These are phyloP conservation scores for Crithidia bombi DNA, from an alignment of 208 protist genomes.

Conservation along the genomic window DNA sequence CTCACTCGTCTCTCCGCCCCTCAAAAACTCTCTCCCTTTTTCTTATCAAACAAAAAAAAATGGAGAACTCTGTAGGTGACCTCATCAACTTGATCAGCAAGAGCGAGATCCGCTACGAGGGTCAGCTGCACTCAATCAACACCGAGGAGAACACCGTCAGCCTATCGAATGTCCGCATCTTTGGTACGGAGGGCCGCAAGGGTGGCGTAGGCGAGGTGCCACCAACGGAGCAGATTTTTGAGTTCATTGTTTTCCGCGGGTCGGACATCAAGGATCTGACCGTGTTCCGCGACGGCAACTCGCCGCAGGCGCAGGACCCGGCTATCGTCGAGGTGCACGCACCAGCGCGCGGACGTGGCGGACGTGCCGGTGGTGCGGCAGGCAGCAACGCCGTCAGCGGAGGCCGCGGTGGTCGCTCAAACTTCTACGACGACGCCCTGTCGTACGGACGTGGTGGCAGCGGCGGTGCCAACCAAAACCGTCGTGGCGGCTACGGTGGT, in stretches of 20 bases:
- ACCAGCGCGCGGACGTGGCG: conserved; percentile 38
- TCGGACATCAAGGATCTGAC: conserved; percentile 87
- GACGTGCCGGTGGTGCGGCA: conserved; percentile 22
- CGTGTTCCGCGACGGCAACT: conserved; percentile 61
- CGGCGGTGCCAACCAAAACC: conserved; percentile 34
- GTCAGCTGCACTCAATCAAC: conserved; percentile 78
- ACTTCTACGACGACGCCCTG: conserved; percentile 35
- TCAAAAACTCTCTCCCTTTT: conserved; percentile 11
- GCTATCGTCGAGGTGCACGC: conserved; percentile 71
- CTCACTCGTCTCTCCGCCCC: background rate
- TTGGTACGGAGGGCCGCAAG: conserved; percentile 87
- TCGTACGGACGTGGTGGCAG: conserved; percentile 35
- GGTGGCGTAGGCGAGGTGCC: conserved; percentile 62
- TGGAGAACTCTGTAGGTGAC: conserved; percentile 62
- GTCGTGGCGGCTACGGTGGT: conserved; percentile 38
- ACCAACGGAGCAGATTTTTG: conserved; percentile 71
- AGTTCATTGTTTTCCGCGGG: conserved; percentile 90
- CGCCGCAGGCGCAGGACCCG: conserved; percentile 61
- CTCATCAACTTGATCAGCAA: conserved; percentile 87
- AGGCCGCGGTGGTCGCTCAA: conserved; percentile 27
- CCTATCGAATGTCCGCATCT: conserved; percentile 88
- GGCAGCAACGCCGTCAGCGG: conserved; percentile 20
- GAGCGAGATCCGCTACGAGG: conserved; percentile 90
- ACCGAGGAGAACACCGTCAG: conserved; percentile 81
- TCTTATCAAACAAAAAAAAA: conserved; percentile 9